phyloP scores from a whole-genome alignment of 1,284 basidiomycete genomes.

The Volvariella volvacea region DNA sequence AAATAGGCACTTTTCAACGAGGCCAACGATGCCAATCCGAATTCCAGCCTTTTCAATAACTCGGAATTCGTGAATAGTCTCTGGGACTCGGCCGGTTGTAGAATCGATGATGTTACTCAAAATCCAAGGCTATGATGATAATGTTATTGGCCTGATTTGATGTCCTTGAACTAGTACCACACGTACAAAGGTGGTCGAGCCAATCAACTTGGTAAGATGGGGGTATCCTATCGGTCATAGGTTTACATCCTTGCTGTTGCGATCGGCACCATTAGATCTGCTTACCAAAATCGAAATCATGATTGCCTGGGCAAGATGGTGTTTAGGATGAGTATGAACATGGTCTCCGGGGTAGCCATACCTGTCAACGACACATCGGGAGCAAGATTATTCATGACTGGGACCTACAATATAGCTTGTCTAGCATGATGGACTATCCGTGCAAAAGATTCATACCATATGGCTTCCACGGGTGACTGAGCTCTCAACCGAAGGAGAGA shows the following conservation, averaged over 20 bases:
- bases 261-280: not conserved
- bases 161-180: no score
- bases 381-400: constrained; percentile 71
- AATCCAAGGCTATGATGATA: constrained; percentile 65
- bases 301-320: constrained; percentile 50
- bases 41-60: constrained; percentile 64
- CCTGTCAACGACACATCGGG: constrained; percentile 65
- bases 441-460: constrained; percentile 53
- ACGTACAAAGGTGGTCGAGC: constrained; percentile 64
- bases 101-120: constrained; percentile 71
- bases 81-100: constrained; percentile 51
- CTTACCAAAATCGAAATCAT: constrained; percentile 77
- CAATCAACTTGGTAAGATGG: constrained; percentile 68
- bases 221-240: constrained; percentile 55
- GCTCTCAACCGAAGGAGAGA: constrained; percentile 82
- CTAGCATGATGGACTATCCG: no score
- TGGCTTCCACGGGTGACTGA: constrained; percentile 87
- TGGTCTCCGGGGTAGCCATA: constrained; percentile 34
- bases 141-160: no score
- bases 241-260: not conserved
- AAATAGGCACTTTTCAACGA: constrained; percentile 70
- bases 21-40: constrained; percentile 73
- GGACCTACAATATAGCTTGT: constrained; percentile 43
- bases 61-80: constrained; percentile 49
- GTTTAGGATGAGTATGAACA: constrained; percentile 33